A percentile compares a stretch with the other conserved stretches of the same genome.
Evolutionary conservation across 176 grass and related monocot genomes (phyloP).

Genomic region (Aegilops sharonensis): DNA sequence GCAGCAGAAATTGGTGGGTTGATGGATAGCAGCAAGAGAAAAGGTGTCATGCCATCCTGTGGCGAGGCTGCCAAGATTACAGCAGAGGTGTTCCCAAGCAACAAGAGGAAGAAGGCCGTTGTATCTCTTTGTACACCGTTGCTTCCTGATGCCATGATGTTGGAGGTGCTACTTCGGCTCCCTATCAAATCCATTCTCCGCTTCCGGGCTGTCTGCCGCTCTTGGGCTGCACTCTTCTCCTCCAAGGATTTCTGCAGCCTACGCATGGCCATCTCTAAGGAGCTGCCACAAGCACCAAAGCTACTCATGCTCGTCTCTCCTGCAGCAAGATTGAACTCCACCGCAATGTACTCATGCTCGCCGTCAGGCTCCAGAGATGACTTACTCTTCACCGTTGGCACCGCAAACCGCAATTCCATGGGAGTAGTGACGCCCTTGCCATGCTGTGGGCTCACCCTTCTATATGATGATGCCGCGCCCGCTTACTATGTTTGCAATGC

Average conservation of each 20-base stretch:
- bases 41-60: too few species aligned
- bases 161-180: neutral
- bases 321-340: neutral
- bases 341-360: neutral
- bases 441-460: neutral
- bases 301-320: neutral
- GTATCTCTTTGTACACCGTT: neutral
- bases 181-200: neutral
- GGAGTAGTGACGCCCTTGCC: neutral
- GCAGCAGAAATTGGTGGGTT: too few species aligned
- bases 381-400: neutral
- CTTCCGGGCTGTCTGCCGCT: neutral
- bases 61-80: neutral
- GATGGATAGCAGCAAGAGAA: too few species aligned
- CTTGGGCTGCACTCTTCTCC: neutral
- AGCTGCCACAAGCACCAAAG: neutral
- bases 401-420: neutral
- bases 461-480: neutral
- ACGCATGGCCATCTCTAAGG: neutral
- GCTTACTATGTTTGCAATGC: neutral
- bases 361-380: neutral
- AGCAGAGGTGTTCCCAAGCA: neutral
- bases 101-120: neutral
- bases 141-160: neutral
- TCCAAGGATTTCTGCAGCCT: neutral